These are phyloP conservation scores for Stemphylium lycopersici DNA, from an alignment of 2,329 filamentous ascomycete genomes.

Conservation along the genomic window DNA sequence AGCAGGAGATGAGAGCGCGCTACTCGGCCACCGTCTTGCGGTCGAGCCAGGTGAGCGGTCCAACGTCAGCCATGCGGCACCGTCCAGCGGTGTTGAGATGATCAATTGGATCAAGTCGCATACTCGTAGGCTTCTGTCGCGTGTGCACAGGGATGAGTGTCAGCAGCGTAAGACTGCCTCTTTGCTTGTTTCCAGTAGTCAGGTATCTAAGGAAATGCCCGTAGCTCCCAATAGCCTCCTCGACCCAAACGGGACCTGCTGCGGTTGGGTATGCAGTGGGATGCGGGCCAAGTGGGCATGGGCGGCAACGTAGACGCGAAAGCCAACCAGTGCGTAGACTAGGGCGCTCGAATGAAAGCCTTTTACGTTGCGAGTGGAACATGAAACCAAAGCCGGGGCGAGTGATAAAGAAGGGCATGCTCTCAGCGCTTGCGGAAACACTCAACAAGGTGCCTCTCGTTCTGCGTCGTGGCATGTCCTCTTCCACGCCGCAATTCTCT, in stretches of 20 bases:
- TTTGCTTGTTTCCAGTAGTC: too few species aligned
- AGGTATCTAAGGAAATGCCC: not conserved
- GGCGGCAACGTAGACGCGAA: slow-evolving; percentile 20
- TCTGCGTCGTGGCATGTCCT: slow-evolving; percentile 13
- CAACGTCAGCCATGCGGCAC: slow-evolving; percentile 36
- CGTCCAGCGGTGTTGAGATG: slow-evolving; percentile 2
- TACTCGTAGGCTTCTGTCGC: slow-evolving; percentile 25
- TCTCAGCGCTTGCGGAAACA: slow-evolving; percentile 39
- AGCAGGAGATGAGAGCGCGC: not conserved
- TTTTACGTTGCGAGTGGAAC: slow-evolving; percentile 32
- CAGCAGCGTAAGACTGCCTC: not conserved
- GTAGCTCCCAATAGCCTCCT: not conserved
- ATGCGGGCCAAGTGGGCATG: not conserved
- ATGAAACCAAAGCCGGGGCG: slow-evolving; percentile 38
- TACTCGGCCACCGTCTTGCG: too few species aligned
- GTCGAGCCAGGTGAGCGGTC: slow-evolving; percentile 8
- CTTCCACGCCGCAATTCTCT: not conserved
- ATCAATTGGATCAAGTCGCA: slow-evolving; percentile 16
- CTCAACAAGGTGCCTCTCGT: slow-evolving; percentile 14
- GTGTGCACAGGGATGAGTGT: slow-evolving; percentile 28
- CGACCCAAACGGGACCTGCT: not conserved
- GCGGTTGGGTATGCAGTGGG: not conserved
- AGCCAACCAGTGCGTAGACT: slow-evolving; percentile 20
- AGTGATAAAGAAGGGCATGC: slow-evolving; percentile 32
- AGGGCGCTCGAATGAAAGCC: slow-evolving; percentile 32